Conservation (phyloP, 345 rosid species). For the Raphanus sativus region DNA sequence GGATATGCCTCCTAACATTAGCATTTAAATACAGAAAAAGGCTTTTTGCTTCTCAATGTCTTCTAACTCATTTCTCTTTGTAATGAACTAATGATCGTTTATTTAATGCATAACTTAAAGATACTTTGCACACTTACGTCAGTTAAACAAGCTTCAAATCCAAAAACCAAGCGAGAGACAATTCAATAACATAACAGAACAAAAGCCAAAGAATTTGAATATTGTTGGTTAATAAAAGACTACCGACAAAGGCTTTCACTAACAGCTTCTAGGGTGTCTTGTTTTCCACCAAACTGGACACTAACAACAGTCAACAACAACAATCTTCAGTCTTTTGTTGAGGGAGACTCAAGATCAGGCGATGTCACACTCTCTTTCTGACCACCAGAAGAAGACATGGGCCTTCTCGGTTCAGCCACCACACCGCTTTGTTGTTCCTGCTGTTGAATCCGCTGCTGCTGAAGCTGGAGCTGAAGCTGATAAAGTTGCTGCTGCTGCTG, state of each 20-base stretch:
- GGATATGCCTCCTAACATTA: conserved; percentile 17
- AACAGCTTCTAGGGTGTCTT: conserved; percentile 15
- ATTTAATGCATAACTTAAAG: background rate
- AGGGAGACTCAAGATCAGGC: conserved; percentile 23
- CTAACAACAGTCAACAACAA: conserved; percentile 18
- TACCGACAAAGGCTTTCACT: background rate
- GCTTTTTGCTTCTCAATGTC: conserved; percentile 17
- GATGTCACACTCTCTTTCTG: conserved; percentile 51
- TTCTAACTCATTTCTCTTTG: conserved; percentile 7
- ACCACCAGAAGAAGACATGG: conserved; percentile 36
- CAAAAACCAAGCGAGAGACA: background rate
- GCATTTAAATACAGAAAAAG: conserved; percentile 26
- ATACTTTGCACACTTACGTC: background rate
- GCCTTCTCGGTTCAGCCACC: conserved; percentile 48
- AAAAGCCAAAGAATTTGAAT: conserved; percentile 6
- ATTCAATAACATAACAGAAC: background rate
- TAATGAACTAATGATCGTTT: conserved; percentile 19
- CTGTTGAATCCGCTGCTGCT: conserved; percentile 49
- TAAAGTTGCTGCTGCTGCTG: conserved; percentile 67
- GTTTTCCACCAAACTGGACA: conserved; percentile 17
- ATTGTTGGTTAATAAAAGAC: background rate
- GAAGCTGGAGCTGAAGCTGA: conserved; percentile 54
- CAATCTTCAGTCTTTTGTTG: conserved; percentile 27
- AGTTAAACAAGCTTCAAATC: conserved; percentile 1
- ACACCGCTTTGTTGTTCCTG: conserved; percentile 51